Conservation (phyloP, 192 early-diverging fungal genomes). For the Phlyctochytrium arcticum region DNA sequence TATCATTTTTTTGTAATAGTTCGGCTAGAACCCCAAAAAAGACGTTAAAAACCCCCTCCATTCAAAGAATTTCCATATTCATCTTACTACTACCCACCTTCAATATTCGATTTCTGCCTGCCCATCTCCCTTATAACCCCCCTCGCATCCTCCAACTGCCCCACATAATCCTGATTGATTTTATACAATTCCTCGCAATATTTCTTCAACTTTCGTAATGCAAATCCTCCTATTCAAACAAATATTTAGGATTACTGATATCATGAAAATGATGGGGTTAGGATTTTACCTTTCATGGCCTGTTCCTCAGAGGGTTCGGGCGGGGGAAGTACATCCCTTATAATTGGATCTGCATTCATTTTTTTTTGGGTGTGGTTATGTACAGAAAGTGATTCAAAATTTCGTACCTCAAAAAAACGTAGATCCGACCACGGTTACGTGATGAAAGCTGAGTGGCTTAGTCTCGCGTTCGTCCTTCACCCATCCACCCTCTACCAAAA, state of each 20-base stretch:
- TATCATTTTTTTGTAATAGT: constrained; percentile 38
- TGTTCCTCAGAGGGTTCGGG: constrained; percentile 23
- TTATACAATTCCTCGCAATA: constrained; percentile 43
- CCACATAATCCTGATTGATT: no score
- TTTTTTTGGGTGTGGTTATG: no score
- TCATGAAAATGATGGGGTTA: not conserved
- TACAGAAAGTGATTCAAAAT: no score
- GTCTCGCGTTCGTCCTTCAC: no score
- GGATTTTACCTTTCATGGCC: constrained; percentile 17
- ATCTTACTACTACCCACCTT: no score
- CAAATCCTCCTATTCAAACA: constrained; percentile 37
- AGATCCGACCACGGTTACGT: no score
- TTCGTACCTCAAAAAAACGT: no score
- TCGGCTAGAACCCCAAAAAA: constrained; percentile 23
- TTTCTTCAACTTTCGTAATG: constrained; percentile 42
- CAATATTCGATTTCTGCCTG: constrained; percentile 1
- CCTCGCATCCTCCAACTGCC: no score
- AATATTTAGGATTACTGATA: not conserved
- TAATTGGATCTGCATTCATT: no score
- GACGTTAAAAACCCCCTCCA: not conserved
- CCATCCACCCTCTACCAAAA: no score
- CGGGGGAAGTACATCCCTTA: not conserved
- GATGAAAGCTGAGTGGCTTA: no score
- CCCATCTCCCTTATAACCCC: no score
- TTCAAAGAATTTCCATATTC: not conserved